A percentile compares a stretch with the other conserved stretches of the same genome.
These are phyloP conservation scores for Stagonosporopsis vannaccii DNA, from an alignment of 2,329 filamentous ascomycete species.

Conservation along the genomic window DNA sequence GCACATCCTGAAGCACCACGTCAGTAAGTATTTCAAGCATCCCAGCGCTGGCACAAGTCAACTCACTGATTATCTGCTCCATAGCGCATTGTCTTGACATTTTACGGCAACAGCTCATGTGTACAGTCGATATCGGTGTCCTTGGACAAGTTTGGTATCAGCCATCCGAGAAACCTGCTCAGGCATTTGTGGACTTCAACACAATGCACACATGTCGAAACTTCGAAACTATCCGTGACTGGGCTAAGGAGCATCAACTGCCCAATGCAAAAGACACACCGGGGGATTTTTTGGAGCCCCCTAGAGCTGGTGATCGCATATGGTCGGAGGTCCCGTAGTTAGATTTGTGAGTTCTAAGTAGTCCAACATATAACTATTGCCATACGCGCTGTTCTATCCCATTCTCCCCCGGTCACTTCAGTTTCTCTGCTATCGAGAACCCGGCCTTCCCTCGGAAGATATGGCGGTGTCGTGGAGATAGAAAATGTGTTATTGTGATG, in stretches of 20 bases:
- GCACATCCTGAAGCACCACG: conserved; percentile 62
- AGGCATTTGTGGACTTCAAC: conserved; percentile 68
- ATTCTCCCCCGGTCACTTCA: too few species aligned
- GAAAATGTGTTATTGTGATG: too few species aligned
- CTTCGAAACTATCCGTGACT: conserved; percentile 61
- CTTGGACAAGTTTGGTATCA: conserved; percentile 69
- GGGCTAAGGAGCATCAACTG: conserved; percentile 63
- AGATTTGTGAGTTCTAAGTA: too few species aligned
- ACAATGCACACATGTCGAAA: conserved; percentile 66
- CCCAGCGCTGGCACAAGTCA: not conserved
- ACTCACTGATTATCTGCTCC: not conserved
- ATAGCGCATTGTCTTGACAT: conserved; percentile 66
- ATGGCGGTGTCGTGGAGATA: too few species aligned
- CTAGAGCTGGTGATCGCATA: conserved; percentile 43
- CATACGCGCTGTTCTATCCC: too few species aligned
- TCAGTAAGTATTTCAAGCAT: conserved; percentile 56
- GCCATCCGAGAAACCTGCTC: conserved; percentile 54
- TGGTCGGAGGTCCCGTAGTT: too few species aligned
- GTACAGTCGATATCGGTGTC: conserved; percentile 65
- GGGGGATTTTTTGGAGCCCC: conserved; percentile 51
- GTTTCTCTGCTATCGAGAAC: too few species aligned
- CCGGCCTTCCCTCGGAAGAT: too few species aligned
- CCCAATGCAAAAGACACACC: conserved; percentile 49
- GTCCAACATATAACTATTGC: too few species aligned
- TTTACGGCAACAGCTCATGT: conserved; percentile 69